phyloP scores from a whole-genome alignment of 2,329 filamentous ascomycete species.

The Aspergillus japonicus region DNA sequence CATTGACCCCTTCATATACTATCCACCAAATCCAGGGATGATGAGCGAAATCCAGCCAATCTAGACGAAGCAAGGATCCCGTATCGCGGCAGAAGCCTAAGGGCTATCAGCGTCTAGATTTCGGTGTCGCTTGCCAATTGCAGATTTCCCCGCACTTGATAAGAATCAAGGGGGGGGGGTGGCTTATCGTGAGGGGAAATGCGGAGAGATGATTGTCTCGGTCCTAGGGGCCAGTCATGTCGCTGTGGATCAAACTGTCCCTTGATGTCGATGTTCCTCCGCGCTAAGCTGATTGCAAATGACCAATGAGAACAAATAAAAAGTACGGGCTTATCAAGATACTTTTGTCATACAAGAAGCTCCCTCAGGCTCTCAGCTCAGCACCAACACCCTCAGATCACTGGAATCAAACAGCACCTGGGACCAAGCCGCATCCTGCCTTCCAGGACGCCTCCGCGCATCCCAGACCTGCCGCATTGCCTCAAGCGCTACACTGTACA shows the following conservation, averaged over 20 bases:
- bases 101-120: not conserved
- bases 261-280: no score
- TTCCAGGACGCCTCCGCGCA: not conserved
- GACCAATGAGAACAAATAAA: no score
- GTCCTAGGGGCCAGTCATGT: no score
- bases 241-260: no score
- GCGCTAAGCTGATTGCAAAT: no score
- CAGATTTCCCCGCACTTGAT: not conserved
- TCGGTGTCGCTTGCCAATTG: not conserved
- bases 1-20: not conserved
- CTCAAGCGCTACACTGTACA: constrained; percentile 11
- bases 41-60: not conserved
- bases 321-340: no score
- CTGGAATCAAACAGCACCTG: not conserved
- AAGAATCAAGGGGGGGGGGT: not conserved
- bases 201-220: not conserved
- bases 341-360: no score
- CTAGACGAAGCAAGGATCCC: not conserved
- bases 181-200: not conserved
- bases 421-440: constrained; percentile 3
- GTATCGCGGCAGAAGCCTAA: not conserved
- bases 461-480: constrained; percentile 5
- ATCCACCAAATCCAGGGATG: not conserved
- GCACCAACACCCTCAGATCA: constrained; percentile 7
- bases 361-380: not conserved